Evolutionary conservation across 805 yeast genomes (phyloP).

Genomic region (Blastobotrys chiropterorum): DNA sequence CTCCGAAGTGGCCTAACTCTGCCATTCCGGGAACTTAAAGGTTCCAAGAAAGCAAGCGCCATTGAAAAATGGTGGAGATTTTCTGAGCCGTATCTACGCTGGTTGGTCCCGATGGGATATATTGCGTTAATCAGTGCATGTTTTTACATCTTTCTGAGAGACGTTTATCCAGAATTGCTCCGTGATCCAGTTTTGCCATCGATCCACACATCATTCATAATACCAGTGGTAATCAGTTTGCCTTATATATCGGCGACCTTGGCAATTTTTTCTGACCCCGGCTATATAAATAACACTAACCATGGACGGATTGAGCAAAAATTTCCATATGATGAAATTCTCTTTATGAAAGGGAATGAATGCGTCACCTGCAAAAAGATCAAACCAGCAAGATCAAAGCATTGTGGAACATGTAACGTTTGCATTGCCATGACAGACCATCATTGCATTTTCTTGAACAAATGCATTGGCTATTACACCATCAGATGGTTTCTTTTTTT

Average conservation of each 20-base stretch:
- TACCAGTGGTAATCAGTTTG: constrained; percentile 18
- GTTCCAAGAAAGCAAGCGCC: constrained; percentile 11
- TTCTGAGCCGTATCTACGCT: constrained; percentile 8
- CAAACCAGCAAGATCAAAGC: constrained; percentile 58
- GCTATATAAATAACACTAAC: constrained; percentile 27
- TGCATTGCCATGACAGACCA: constrained; percentile 51
- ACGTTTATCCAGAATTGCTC: constrained; percentile 9
- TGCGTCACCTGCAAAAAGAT: constrained; percentile 44
- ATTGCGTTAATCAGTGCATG: constrained; percentile 13
- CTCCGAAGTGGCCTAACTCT: constrained; percentile 18
- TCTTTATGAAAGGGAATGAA: constrained; percentile 42
- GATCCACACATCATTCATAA: constrained; percentile 8
- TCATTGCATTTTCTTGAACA: constrained; percentile 59
- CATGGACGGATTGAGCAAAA: constrained; percentile 19
- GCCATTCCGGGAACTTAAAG: constrained; percentile 15
- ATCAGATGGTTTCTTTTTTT: constrained; percentile 55
- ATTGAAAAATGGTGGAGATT: constrained; percentile 16
- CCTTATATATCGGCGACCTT: constrained; percentile 24
- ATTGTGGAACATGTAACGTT: constrained; percentile 45
- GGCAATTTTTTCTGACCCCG: constrained; percentile 35
- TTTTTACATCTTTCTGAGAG: constrained; percentile 14
- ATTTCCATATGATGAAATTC: constrained; percentile 43
- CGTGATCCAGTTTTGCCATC: background rate
- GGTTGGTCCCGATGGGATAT: constrained; percentile 22
- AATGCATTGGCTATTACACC: constrained; percentile 56